These are phyloP conservation scores for Schizothecium vesticola DNA, from an alignment of 495 filamentous ascomycete genomes.

Conservation along the genomic window DNA sequence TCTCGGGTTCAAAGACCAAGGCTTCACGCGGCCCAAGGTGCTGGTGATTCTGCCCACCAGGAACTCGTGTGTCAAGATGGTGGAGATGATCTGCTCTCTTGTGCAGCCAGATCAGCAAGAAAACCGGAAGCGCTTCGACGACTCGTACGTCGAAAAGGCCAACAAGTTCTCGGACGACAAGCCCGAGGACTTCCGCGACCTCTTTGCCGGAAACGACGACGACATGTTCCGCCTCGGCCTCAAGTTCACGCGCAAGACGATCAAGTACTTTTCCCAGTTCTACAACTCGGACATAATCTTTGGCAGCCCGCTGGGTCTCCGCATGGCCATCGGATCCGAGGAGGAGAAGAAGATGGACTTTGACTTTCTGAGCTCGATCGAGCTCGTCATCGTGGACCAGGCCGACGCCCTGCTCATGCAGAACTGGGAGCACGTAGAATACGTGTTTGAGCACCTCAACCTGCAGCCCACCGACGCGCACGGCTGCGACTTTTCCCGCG, in stretches of 20 bases:
- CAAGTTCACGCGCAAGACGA: conserved; percentile 90
- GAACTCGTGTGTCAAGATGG: conserved; percentile 69
- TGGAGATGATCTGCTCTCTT: conserved; percentile 67
- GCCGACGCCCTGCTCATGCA: conserved; percentile 94
- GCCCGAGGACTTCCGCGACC: conserved; percentile 79
- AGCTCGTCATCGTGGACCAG: conserved; percentile 84
- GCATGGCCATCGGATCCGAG: conserved; percentile 79
- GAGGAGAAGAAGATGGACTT: conserved; percentile 70
- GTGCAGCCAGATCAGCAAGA: conserved; percentile 85
- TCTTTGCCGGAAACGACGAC: conserved; percentile 92
- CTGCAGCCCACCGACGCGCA: conserved; percentile 83
- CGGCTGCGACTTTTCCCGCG: conserved; percentile 88
- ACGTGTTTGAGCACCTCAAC: conserved; percentile 88
- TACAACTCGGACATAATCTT: conserved; percentile 95
- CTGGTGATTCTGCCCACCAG: conserved; percentile 84
- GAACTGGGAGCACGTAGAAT: conserved; percentile 94
- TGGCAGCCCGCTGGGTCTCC: conserved; percentile 79
- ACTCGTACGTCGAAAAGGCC: conserved; percentile 63
- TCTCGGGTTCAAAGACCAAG: conserved; percentile 84
- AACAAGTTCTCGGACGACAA: conserved; percentile 66
- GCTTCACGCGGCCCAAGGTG: conserved; percentile 91
- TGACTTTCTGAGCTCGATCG: conserved; percentile 90
- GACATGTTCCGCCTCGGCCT: conserved; percentile 91
- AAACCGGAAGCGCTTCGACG: conserved; percentile 87
- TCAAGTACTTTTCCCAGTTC: conserved; percentile 93